Base-by-base conservation (phyloP, 257 asterid genomes). In the Coffea canephora region DNA sequence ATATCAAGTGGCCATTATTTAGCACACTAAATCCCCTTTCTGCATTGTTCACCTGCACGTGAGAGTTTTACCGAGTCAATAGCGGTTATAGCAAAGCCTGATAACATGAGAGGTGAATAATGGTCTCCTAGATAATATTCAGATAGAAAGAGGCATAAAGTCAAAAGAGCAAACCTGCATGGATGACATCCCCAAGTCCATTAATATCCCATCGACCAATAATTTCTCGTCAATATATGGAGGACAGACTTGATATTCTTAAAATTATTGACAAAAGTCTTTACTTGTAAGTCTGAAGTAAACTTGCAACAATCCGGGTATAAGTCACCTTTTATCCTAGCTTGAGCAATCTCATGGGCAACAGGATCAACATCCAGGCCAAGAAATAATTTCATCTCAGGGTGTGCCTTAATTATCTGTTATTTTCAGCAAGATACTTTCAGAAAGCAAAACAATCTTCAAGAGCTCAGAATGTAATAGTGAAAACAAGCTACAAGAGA, bases 111-210 rank as follows among this genome's bases (percentile, higher is more conserved):
- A n/a, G n/a, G n/a, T n/a, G n/a, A n/a, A n/a, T n/a, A n/a, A n/a
- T n/a, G n/a, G n/a, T n/a, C n/a, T n/a, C n/a, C n/a, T n/a, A n/a
- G n/a, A n/a, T n/a, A n/a, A n/a, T n/a, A n/a, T 15, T 65, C 12
- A 66, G 69, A 16, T 27, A n/a, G n/a, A 59, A 31, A 50, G 74
- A 23, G 6, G 6, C 36, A 55, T 13, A 23, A 39, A 39, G 48
- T 68, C 41, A n/a, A 69, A 18, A 74, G 43, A 52, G 81, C 82
- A 82, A 55, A 95, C 99, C 98, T 95, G 99, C 99, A 95, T 95
- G 77, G 99, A 95, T 73, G 99, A 95, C 98, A 95, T 93, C 75
- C 99, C 99, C 88, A 95, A 87, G 88, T 95, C 99, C 98, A 95
- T 91, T 79, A 95, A 80, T 76, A 95, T 91, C 86, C 98, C 99